Evolutionary conservation across 2,329 filamentous ascomycete genomes (phyloP).

Genomic region (Phyllosticta citriasiana): DNA sequence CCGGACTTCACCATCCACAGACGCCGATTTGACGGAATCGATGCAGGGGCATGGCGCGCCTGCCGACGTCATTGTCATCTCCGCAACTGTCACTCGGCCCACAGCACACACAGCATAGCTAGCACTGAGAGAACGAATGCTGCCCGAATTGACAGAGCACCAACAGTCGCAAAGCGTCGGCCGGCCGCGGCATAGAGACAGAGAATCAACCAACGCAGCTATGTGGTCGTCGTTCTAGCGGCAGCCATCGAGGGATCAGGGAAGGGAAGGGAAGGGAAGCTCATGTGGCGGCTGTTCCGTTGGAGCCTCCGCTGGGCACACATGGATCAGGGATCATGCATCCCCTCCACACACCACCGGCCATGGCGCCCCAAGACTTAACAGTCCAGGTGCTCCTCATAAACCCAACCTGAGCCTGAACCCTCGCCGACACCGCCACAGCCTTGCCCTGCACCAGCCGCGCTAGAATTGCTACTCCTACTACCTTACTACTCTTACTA

Average conservation of each 20-base stretch:
- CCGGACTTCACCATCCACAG: not conserved
- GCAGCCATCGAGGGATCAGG: not conserved
- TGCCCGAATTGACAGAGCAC: not conserved
- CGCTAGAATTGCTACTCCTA: not conserved
- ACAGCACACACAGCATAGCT: not conserved
- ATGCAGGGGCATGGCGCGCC: not conserved
- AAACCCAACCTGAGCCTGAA: not conserved
- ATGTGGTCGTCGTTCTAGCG: not conserved
- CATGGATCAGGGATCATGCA: not conserved
- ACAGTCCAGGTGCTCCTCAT: not conserved
- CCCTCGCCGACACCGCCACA: not conserved
- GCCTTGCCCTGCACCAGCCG: not conserved
- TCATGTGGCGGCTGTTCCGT: not conserved
- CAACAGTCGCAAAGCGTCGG: too few relatives aligned
- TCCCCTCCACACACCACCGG: not conserved
- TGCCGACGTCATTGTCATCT: not conserved
- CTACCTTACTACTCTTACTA: not conserved
- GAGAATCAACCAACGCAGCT: too few relatives aligned
- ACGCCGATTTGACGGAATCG: not conserved
- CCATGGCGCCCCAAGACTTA: not conserved
- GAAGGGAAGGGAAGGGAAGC: not conserved
- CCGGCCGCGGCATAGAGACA: too few relatives aligned
- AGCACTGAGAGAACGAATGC: not conserved
- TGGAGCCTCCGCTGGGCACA: not conserved
- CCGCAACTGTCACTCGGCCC: not conserved